Base-by-base conservation (phyloP, 1,284 basidiomycete genomes). In the Marasmius fiardii region DNA sequence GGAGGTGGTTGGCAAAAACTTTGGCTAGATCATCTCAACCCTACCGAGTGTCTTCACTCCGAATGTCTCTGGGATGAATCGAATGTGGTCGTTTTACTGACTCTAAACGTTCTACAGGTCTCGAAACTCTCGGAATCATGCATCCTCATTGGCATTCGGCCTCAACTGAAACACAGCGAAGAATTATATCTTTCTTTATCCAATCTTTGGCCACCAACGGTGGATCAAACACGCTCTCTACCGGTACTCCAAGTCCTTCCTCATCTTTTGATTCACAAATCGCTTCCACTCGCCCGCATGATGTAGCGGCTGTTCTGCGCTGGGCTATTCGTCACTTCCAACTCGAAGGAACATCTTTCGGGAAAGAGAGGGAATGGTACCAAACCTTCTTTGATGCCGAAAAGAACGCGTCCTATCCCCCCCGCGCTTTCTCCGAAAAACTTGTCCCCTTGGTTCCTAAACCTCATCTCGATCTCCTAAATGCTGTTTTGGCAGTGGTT, bases 141-240 rank as follows among this genome's bases (percentile, higher is more conserved):
- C 85, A 87, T 63, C 87, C 89, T 4, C 85, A 90, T 66, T 91
- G 86, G 88, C 76, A 88, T 64, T 86, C 88, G 43, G 76, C 88
- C 16, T 88, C 86, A 16, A 80, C 81, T 8, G 79, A 82, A 10
- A 69, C 78, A 31, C 89, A 91, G 67, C 81, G 80, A 63, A 81
- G 73, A 63, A 81, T 91, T 34, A 82, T 90, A 53, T 86, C 86
- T 21, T 76, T 85, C 57, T 90, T 85, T 69, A 74, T 91, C 60
- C 80, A 79, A 60, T 87, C 87, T 5, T 74, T 87, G 67, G 70
- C 75, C 62, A 64, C 78, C 43, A 74, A 74, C 60, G 74, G 60
- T 61, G 68, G 74, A 41, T 71, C 67, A 57, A 70, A 74, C 63
- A 76, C 78, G 28, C 73, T 80, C 69, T 71, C 82, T 72, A 72